Base-by-base conservation (phyloP, 441 rosid species). In the Euphorbia celastroides region DNA sequence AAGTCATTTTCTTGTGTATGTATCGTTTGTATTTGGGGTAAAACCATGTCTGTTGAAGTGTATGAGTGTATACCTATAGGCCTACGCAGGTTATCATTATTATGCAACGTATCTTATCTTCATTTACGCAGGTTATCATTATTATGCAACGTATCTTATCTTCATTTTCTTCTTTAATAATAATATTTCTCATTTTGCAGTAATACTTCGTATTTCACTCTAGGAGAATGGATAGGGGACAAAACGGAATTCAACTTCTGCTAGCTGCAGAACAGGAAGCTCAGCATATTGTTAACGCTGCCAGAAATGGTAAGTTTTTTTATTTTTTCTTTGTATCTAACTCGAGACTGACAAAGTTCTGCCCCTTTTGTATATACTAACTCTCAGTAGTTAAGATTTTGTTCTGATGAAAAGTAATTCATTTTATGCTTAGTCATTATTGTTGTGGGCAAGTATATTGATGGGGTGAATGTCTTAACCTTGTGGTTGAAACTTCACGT, bases 241-340 rank as follows among this genome's bases (percentile, higher is more conserved):
- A 84, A 74, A 81, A 84, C 67, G 97, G 98, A 74, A 94, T 94
- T 75, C 97, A 92, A 75, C 92, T 72, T 52, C 72, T 94, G 81
- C 89, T 92, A 63, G 86, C 90, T 77, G 94, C 97, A 14, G 97
- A 94, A 70, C 93, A 88, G 79, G 97, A 89, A 72, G 92, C 99
- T 77, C 97, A 89, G 70, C 94, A 84, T 74, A 88, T 89, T 75
- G 97, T 91, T 75, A 86, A 84, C 76, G 70, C 84, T 74, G 92
- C 97, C 9, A 80, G 95, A 76, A 83, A 27, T 52, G 80, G 97
- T 90, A 67, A 67, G 56, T 62, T 17, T 25, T 64, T 61, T 55
- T 10, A 12, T 20, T 28, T 27, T 41, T 41, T 55, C 27, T 12
- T 50, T 64, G 32, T 2, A 32, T 54, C 22, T 56, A 17, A 51